Evolutionary conservation across 2,329 filamentous ascomycete species (phyloP).

Genomic region (Fusarium staphyleae): DNA sequence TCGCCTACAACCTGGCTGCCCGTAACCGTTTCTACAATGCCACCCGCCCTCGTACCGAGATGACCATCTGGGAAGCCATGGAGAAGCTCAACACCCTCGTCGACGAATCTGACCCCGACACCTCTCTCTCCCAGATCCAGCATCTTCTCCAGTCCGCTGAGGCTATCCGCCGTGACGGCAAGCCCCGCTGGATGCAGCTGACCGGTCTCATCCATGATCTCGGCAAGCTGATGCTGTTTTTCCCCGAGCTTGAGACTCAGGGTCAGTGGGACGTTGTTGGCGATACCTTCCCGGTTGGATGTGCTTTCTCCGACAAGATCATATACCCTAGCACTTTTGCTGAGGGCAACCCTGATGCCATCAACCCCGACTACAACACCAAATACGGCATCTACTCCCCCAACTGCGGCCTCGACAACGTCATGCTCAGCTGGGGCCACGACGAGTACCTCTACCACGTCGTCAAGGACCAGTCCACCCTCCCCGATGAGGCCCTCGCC

Average conservation of each 20-base stretch:
- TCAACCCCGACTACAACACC: constrained; percentile 75
- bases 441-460: constrained; percentile 90
- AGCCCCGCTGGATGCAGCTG: constrained; percentile 83
- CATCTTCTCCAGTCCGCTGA: constrained; percentile 89
- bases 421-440: constrained; percentile 91
- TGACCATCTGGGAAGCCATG: constrained; percentile 91
- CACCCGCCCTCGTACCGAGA: constrained; percentile 68
- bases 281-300: constrained; percentile 82
- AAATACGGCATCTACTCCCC: constrained; percentile 80
- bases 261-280: constrained; percentile 96
- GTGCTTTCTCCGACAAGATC: constrained; percentile 76
- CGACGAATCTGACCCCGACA: constrained; percentile 91
- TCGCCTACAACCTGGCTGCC: constrained; percentile 83
- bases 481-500: constrained; percentile 83
- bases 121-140: constrained; percentile 85
- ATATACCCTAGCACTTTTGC: constrained; percentile 81
- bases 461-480: constrained; percentile 78
- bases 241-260: constrained; percentile 67
- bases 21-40: constrained; percentile 66
- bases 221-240: constrained; percentile 82
- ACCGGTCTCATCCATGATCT: constrained; percentile 81
- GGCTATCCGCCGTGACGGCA: constrained; percentile 84
- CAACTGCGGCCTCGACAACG: constrained; percentile 82
- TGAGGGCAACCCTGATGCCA: constrained; percentile 74
- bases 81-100: constrained; percentile 91